Evolutionary conservation across 441 rosid genomes (phyloP).

Genomic region (Francoa sonchifolia): DNA sequence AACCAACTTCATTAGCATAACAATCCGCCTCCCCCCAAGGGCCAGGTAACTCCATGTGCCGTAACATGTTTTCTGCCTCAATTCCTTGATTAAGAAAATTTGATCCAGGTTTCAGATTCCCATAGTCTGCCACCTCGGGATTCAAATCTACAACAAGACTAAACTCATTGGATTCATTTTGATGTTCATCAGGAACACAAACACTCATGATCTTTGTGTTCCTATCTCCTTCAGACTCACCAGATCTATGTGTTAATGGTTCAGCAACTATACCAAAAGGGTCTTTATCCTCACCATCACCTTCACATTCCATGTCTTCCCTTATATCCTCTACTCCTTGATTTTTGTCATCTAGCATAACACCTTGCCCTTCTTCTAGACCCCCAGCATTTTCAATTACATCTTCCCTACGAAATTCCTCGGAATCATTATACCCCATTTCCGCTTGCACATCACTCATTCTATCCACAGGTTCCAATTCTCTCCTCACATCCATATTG

Average conservation of each 20-base stretch:
- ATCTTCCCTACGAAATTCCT: not conserved
- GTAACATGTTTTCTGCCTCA: not conserved
- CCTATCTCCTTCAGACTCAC: constrained; percentile 6
- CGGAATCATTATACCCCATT: not conserved
- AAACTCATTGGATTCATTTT: constrained; percentile 6
- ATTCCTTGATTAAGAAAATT: not conserved
- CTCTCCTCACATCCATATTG: constrained; percentile 8
- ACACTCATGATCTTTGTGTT: not conserved
- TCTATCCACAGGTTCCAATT: constrained; percentile 17
- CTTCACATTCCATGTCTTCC: constrained; percentile 1
- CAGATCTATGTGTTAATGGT: not conserved
- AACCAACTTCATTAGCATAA: not conserved
- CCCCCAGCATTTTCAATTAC: not conserved
- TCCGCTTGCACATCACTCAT: constrained; percentile 12
- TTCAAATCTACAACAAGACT: constrained; percentile 23
- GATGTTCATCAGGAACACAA: constrained; percentile 6
- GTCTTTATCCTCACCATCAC: constrained; percentile 4
- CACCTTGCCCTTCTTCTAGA: constrained; percentile 9
- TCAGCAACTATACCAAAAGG: not conserved
- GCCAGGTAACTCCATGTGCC: constrained; percentile 3
- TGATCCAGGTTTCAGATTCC: constrained; percentile 3
- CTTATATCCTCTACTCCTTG: not conserved
- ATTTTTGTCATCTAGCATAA: not conserved
- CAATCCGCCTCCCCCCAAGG: not conserved
- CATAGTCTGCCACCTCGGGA: constrained; percentile 11